These are phyloP conservation scores for Tolypocladium album DNA, from an alignment of 2,329 filamentous ascomycete genomes.

Conservation along the genomic window DNA sequence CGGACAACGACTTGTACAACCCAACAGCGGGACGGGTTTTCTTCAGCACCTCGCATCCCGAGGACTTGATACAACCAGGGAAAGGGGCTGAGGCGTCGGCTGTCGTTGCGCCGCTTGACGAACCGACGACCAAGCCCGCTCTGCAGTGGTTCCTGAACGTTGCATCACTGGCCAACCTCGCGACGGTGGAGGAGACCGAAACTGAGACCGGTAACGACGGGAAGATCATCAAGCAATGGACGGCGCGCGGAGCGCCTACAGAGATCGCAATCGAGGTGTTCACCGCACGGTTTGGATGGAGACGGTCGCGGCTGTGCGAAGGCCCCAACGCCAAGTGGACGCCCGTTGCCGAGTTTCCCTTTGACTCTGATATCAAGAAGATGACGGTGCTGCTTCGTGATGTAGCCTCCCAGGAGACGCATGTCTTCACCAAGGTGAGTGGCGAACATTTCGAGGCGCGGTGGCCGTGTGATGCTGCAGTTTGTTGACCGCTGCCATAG, in stretches of 20 bases:
- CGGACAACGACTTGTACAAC: slow-evolving; percentile 46
- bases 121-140: slow-evolving; percentile 29
- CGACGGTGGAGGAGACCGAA: slow-evolving; percentile 45
- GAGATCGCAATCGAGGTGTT: slow-evolving; percentile 70
- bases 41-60: slow-evolving; percentile 23
- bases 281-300: slow-evolving; percentile 56
- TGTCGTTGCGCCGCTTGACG: background rate
- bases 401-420: slow-evolving; percentile 25
- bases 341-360: slow-evolving; percentile 58
- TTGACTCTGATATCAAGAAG: slow-evolving; percentile 65
- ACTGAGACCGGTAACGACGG: slow-evolving; percentile 29
- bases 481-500: slow-evolving; percentile 13
- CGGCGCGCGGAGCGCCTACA: slow-evolving; percentile 50
- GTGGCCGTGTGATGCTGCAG: background rate
- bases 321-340: slow-evolving; percentile 41
- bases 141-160: slow-evolving; percentile 49
- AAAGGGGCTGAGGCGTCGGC: slow-evolving; percentile 26
- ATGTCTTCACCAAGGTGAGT: slow-evolving; percentile 49
- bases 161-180: slow-evolving; percentile 55
- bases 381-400: slow-evolving; percentile 61
- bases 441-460: background rate
- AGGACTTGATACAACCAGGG: slow-evolving; percentile 22
- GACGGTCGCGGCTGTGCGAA: slow-evolving; percentile 38
- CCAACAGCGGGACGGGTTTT: slow-evolving; percentile 39
- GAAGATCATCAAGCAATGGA: slow-evolving; percentile 32